phyloP scores from a whole-genome alignment of 768 basidiomycete species.

The Pholiota molesta region DNA sequence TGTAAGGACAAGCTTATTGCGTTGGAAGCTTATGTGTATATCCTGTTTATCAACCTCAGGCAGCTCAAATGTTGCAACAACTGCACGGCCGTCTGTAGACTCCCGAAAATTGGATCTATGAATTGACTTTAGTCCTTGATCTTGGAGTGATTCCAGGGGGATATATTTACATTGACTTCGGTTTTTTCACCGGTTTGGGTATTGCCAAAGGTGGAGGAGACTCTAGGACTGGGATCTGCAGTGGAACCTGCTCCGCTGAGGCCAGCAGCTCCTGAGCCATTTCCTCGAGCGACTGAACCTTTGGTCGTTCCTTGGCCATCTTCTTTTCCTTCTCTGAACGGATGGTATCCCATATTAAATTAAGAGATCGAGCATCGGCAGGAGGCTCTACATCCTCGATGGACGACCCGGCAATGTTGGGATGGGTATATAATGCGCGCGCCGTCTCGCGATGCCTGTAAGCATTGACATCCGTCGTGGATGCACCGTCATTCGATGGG shows the following conservation, averaged over 20 bases:
- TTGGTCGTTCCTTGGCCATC: constrained; percentile 69
- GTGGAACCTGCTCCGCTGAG: constrained; percentile 31
- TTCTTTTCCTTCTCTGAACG: constrained; percentile 65
- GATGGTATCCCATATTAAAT: constrained; percentile 68
- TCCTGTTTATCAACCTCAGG: constrained; percentile 72
- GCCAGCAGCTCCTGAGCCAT: constrained; percentile 37
- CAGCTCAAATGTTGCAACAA: constrained; percentile 73
- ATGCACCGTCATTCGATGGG: constrained; percentile 42
- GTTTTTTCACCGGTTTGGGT: constrained; percentile 53
- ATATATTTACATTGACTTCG: constrained; percentile 59
- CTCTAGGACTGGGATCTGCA: constrained; percentile 42
- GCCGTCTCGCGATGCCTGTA: constrained; percentile 28
- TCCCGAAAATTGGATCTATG: constrained; percentile 69
- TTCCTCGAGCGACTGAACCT: constrained; percentile 70
- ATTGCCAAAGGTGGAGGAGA: constrained; percentile 36
- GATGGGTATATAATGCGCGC: constrained; percentile 38
- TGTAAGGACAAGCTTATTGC: constrained; percentile 61
- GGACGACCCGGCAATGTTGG: constrained; percentile 42
- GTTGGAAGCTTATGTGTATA: constrained; percentile 75
- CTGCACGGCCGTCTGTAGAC: constrained; percentile 69
- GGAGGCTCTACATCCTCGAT: constrained; percentile 48
- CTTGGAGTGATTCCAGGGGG: neutral
- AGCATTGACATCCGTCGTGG: constrained; percentile 38
- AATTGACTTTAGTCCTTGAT: constrained; percentile 18
- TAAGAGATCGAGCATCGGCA: constrained; percentile 45